Evolutionary conservation across 1,139 yeast genomes (phyloP).

Genomic region (Yamadazyma atlantica): DNA sequence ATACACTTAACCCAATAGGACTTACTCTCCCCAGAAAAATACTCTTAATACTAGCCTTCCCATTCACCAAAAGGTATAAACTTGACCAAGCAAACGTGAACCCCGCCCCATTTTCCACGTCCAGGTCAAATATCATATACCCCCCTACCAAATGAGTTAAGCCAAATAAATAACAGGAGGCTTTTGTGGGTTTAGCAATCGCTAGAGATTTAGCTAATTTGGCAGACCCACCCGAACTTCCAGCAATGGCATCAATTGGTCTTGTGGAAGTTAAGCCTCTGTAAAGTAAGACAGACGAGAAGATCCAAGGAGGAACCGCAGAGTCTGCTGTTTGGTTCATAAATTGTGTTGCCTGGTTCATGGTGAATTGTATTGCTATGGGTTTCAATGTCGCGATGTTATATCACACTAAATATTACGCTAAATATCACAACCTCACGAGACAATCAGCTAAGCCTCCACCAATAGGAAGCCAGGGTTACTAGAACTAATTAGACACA

Average conservation of each 20-base stretch:
- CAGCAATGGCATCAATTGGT: constrained; percentile 21
- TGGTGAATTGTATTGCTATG: not conserved
- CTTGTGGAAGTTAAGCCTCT: constrained; percentile 39
- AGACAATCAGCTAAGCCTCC: too few species aligned
- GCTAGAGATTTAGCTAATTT: constrained; percentile 28
- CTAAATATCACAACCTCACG: not conserved
- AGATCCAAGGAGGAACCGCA: constrained; percentile 55
- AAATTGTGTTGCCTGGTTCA: not conserved
- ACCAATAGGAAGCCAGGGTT: too few species aligned
- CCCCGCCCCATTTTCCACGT: constrained; percentile 81
- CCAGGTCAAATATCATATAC: constrained; percentile 79
- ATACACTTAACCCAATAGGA: constrained; percentile 60
- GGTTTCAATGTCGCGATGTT: too few species aligned
- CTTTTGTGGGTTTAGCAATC: constrained; percentile 34
- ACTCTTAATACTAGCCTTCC: constrained; percentile 54
- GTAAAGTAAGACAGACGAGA: constrained; percentile 39
- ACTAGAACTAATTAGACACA: not conserved
- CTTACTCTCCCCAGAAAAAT: constrained; percentile 41
- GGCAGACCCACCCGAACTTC: constrained; percentile 31
- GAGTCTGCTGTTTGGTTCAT: constrained; percentile 37
- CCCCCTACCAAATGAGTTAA: constrained; percentile 76
- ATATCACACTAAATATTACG: not conserved
- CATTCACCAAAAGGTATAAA: constrained; percentile 74
- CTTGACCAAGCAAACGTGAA: constrained; percentile 87
- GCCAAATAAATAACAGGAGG: constrained; percentile 55